Conservation (phyloP, 2,329 filamentous ascomycete genomes). For the Pseudocercospora crystallina region DNA sequence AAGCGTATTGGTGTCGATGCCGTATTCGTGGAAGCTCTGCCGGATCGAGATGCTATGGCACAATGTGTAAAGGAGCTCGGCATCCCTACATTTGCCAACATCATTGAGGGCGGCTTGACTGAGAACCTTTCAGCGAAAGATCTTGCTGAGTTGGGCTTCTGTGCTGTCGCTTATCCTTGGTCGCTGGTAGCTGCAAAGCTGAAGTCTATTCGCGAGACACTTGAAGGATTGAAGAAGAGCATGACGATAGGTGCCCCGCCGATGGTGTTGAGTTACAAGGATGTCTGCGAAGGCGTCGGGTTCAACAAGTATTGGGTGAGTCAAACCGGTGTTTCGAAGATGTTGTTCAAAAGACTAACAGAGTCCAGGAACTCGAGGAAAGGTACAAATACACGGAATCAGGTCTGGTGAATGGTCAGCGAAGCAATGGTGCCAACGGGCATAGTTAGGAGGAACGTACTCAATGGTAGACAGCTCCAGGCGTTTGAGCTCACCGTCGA, state of each 20-base stretch:
- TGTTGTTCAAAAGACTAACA: no score
- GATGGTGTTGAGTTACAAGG: constrained; percentile 44
- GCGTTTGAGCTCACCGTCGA: no score
- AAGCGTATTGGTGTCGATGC: constrained; percentile 47
- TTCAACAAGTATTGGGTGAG: constrained; percentile 13
- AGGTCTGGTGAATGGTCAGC: background rate
- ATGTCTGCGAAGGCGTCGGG: constrained; percentile 34
- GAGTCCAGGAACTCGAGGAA: constrained; percentile 10
- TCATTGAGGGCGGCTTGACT: constrained; percentile 45
- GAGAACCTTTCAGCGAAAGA: constrained; percentile 44
- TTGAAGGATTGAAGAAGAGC: constrained; percentile 44
- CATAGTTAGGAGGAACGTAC: no score
- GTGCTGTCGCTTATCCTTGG: constrained; percentile 47
- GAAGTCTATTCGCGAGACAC: constrained; percentile 40
- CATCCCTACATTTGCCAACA: constrained; percentile 40
- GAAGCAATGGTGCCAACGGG: background rate
- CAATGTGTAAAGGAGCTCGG: background rate
- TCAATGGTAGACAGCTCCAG: no score
- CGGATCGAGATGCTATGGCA: constrained; percentile 38
- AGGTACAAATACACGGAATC: constrained; percentile 9
- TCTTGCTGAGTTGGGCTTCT: constrained; percentile 42
- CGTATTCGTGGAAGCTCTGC: constrained; percentile 49
- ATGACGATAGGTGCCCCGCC: constrained; percentile 45
- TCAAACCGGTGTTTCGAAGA: no score
- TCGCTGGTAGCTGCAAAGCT: constrained; percentile 47